phyloP scores from a whole-genome alignment of 331 rosid genomes.

The Prunus yedoensis region DNA sequence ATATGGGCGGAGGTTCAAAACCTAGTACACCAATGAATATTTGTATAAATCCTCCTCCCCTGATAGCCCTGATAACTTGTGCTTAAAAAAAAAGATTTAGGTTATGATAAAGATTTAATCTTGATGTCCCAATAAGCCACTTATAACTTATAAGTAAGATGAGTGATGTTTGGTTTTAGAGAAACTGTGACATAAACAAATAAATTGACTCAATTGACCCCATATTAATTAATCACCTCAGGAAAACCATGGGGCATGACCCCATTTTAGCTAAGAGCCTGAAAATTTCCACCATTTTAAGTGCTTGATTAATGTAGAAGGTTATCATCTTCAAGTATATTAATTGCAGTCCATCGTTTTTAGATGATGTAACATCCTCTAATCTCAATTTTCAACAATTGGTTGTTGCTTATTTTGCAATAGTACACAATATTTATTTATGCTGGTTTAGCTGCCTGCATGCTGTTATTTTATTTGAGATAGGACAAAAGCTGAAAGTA shows the following conservation, averaged over 20 bases:
- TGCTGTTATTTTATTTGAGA: background rate
- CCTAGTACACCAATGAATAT: too few relatives aligned
- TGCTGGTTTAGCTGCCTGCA: background rate
- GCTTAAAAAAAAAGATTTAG: too few relatives aligned
- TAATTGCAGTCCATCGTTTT: slow-evolving; percentile 8
- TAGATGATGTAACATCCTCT: background rate
- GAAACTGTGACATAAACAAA: background rate
- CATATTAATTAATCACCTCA: background rate
- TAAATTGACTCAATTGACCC: background rate
- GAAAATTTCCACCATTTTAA: background rate
- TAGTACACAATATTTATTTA: background rate
- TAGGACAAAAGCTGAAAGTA: slow-evolving; percentile 9
- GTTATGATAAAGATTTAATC: background rate
- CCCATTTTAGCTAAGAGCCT: background rate
- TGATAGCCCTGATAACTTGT: too few relatives aligned
- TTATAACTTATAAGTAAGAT: background rate
- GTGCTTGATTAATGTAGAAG: slow-evolving; percentile 4
- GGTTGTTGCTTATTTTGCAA: background rate
- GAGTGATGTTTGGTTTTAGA: background rate
- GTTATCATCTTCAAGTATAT: background rate
- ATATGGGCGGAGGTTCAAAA: too few relatives aligned
- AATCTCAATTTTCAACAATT: slow-evolving; percentile 7
- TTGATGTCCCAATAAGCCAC: slow-evolving; percentile 4
- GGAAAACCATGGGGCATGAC: background rate
- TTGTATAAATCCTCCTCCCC: too few relatives aligned